phyloP scores from a whole-genome alignment of 371 early-diverging fungal genomes.

The Apophysomyces elegans region DNA sequence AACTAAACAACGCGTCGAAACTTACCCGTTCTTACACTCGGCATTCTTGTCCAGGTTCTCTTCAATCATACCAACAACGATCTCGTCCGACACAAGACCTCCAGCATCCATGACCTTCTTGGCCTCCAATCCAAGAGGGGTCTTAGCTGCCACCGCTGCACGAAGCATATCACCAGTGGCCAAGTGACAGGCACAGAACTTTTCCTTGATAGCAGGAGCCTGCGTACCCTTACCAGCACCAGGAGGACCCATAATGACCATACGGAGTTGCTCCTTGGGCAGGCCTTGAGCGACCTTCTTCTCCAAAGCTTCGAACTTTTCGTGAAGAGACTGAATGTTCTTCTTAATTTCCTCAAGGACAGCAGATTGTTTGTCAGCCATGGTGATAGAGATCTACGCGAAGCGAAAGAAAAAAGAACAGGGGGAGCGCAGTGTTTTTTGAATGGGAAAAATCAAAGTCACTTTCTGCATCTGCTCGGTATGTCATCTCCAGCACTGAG shows the following conservation, averaged over 20 bases:
- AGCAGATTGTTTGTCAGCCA: slow-evolving; percentile 51
- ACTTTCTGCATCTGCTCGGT: too few species aligned
- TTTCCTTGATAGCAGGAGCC: slow-evolving; percentile 93
- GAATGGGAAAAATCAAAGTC: too few species aligned
- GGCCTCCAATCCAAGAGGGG: slow-evolving; percentile 91
- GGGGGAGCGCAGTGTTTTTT: not conserved
- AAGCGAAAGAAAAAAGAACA: slow-evolving; percentile 5
- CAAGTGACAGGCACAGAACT: slow-evolving; percentile 95
- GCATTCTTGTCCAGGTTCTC: slow-evolving; percentile 91
- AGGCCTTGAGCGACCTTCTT: slow-evolving; percentile 50
- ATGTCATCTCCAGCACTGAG: too few species aligned
- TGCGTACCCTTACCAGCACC: slow-evolving; percentile 99
- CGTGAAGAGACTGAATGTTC: slow-evolving; percentile 55
- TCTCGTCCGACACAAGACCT: slow-evolving; percentile 96
- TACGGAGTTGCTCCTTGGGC: slow-evolving; percentile 65
- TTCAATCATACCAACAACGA: slow-evolving; percentile 96
- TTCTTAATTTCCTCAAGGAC: slow-evolving; percentile 61
- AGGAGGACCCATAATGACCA: slow-evolving; percentile 98
- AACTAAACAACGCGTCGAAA: slow-evolving; percentile 10
- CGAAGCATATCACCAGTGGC: slow-evolving; percentile 99
- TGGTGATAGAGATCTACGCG: slow-evolving; percentile 18
- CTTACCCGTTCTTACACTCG: slow-evolving; percentile 90
- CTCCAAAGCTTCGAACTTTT: slow-evolving; percentile 53
- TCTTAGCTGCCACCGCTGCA: slow-evolving; percentile 92
- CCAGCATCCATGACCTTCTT: slow-evolving; percentile 99